Conservation (phyloP, 2,329 filamentous ascomycete species). For the Colletotrichum shisoi region DNA sequence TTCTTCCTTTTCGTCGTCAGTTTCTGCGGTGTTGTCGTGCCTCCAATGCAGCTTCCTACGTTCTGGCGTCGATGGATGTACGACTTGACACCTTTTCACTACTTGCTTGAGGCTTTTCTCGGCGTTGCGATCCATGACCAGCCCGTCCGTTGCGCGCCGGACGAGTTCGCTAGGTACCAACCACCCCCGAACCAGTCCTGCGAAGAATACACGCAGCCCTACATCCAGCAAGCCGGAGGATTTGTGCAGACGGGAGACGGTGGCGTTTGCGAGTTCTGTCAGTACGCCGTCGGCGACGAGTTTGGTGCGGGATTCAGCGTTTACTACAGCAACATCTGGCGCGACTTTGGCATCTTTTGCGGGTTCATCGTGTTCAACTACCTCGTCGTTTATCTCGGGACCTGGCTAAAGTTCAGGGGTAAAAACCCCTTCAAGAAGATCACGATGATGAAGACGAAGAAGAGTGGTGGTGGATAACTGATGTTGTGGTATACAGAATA, state of each 20-base stretch:
- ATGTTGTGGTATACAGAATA: neutral
- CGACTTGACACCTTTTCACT: conserved; percentile 72
- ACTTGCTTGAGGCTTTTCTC: conserved; percentile 70
- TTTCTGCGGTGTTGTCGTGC: conserved; percentile 76
- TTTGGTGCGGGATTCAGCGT: conserved; percentile 69
- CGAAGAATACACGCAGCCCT: conserved; percentile 64
- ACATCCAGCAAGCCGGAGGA: conserved; percentile 63
- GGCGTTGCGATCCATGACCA: conserved; percentile 63
- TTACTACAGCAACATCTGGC: conserved; percentile 68
- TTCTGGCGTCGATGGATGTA: conserved; percentile 75
- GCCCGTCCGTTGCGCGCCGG: conserved; percentile 61
- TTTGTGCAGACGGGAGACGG: conserved; percentile 65
- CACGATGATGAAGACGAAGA: conserved; percentile 45
- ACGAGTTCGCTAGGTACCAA: conserved; percentile 67
- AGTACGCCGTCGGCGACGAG: conserved; percentile 66
- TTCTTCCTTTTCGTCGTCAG: conserved; percentile 75
- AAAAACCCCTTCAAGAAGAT: conserved; percentile 50
- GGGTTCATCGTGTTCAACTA: conserved; percentile 72
- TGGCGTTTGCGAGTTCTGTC: conserved; percentile 70
- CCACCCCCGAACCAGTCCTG: conserved; percentile 68
- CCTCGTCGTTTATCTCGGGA: conserved; percentile 50
- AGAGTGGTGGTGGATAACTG: conserved; percentile 18
- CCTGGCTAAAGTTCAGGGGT: conserved; percentile 52
- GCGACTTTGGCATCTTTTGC: conserved; percentile 71
- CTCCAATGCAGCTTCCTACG: conserved; percentile 57